A percentile compares a stretch with the other conserved stretches of the same genome.
phyloP scores from a whole-genome alignment of 2,329 filamentous ascomycete species.

The Aspergillus fumigatus region DNA sequence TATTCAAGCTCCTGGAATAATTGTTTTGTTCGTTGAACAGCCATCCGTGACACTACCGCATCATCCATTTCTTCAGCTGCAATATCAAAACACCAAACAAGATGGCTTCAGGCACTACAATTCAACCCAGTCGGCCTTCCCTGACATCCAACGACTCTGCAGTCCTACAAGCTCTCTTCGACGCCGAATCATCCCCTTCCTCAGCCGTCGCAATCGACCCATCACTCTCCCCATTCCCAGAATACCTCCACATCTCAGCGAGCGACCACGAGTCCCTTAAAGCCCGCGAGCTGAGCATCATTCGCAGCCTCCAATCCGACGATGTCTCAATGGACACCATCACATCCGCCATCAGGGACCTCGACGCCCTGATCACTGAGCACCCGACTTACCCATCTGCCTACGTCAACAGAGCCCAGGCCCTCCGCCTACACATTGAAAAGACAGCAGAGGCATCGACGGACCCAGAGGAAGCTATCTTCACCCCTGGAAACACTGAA shows the following conservation, averaged over 20 bases:
- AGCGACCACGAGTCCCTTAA: conserved; percentile 37
- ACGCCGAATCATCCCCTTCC: conserved; percentile 40
- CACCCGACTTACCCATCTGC: conserved; percentile 51
- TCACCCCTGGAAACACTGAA: conserved; percentile 16
- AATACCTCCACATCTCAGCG: conserved; percentile 31
- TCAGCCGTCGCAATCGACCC: conserved; percentile 35
- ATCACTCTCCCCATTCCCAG: conserved; percentile 38
- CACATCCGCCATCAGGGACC: conserved; percentile 29
- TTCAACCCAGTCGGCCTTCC: conserved; percentile 20
- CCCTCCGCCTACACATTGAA: conserved; percentile 36
- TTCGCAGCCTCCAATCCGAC: conserved; percentile 31
- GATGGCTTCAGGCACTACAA: conserved; percentile 16
- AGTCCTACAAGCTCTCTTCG: conserved; percentile 44
- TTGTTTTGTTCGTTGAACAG: not conserved
- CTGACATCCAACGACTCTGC: conserved; percentile 43
- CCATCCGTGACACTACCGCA: not conserved
- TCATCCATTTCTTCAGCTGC: not conserved
- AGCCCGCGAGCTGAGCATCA: conserved; percentile 36
- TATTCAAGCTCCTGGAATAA: not conserved
- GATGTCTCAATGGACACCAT: conserved; percentile 21
- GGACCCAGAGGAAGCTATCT: conserved; percentile 18
- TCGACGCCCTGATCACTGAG: conserved; percentile 41
- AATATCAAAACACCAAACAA: not conserved
- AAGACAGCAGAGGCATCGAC: not conserved
- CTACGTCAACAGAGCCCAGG: conserved; percentile 54